Conservation (phyloP, 768 basidiomycete genomes). For the Hysterangium stoloniferum region DNA sequence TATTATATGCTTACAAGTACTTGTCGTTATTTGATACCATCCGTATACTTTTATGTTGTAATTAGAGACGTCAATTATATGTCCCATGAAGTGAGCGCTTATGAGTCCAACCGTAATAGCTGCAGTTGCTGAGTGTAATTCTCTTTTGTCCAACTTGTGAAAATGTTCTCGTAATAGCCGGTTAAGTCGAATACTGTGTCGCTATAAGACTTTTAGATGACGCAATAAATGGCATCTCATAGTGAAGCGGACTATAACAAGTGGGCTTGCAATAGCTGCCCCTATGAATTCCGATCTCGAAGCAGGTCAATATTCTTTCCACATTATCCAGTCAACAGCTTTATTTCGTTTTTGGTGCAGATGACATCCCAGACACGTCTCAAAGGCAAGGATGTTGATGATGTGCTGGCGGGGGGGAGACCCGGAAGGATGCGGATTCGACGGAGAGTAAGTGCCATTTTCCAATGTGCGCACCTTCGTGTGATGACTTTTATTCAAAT, state of each 20-base stretch:
- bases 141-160: conserved; percentile 93
- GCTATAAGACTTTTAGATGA: background rate
- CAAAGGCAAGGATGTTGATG: conserved; percentile 85
- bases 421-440: conserved; percentile 90
- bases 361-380: conserved; percentile 87
- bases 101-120: too few relatives aligned
- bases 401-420: conserved; percentile 93
- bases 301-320: conserved; percentile 48
- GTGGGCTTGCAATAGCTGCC: conserved; percentile 90
- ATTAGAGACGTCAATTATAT: too few relatives aligned
- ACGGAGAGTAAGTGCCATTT: conserved; percentile 50
- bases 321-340: conserved; percentile 5
- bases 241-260: conserved; percentile 74
- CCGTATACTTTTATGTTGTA: too few relatives aligned
- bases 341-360: conserved; percentile 35
- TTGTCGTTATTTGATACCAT: too few relatives aligned
- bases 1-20: too few relatives aligned
- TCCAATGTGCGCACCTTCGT: background rate
- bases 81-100: too few relatives aligned
- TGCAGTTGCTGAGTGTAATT: too few relatives aligned
- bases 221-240: background rate
- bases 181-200: conserved; percentile 13
- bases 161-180: conserved; percentile 74
- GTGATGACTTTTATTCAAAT: conserved; percentile 32
- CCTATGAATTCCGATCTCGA: conserved; percentile 92